Percentiles rank a stretch among this genome's conserved stretches.
phyloP scores from a whole-genome alignment of 176 grass and related monocot species.

The Hyparrhenia diplandra region DNA sequence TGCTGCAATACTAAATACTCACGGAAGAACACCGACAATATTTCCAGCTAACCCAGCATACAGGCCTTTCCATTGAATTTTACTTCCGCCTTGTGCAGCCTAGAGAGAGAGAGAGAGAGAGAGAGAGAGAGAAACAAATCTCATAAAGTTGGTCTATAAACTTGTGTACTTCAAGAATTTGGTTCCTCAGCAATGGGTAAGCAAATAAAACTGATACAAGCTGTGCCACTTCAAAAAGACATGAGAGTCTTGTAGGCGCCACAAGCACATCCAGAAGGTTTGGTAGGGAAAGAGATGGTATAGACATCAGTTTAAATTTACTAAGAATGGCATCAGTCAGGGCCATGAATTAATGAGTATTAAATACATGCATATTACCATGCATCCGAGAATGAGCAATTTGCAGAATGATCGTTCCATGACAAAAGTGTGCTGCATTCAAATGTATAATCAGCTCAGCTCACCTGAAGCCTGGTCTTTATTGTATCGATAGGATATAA shows the following conservation, averaged over 20 bases:
- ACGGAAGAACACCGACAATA: conserved; percentile 13
- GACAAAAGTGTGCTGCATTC: neutral
- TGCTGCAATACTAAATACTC: conserved; percentile 7
- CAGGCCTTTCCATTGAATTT: conserved; percentile 9
- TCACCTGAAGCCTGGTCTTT: conserved; percentile 13
- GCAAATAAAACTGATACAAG: neutral
- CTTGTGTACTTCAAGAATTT: neutral
- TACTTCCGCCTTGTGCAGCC: conserved; percentile 8
- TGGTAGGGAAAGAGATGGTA: neutral
- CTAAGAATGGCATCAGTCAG: neutral
- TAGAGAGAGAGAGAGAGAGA: neutral
- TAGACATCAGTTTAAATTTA: neutral
- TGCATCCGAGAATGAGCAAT: neutral
- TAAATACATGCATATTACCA: neutral
- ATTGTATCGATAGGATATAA: conserved; percentile 9
- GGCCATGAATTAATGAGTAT: neutral
- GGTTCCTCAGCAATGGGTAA: neutral
- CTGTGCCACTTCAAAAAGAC: neutral
- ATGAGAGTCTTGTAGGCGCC: neutral
- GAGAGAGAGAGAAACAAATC: no score
- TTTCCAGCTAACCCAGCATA: conserved; percentile 19
- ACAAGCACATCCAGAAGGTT: neutral
- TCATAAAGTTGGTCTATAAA: neutral
- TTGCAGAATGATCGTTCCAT: neutral
- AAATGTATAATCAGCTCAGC: neutral